Evolutionary conservation across 208 protist species (phyloP).

Genomic region (Zelonia costaricensis): DNA sequence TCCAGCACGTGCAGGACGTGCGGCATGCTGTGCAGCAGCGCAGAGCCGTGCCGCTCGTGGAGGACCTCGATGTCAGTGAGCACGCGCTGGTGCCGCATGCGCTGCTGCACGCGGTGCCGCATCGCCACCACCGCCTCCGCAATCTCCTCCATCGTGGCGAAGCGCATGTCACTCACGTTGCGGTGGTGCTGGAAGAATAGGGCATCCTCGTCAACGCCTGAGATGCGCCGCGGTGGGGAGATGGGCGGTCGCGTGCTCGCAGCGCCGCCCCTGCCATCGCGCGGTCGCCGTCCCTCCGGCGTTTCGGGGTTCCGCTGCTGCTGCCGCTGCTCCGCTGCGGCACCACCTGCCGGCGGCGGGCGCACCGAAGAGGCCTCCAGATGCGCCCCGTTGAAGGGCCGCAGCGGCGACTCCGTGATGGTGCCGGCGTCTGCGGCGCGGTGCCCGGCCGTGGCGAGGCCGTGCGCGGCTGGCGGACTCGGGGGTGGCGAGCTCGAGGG

Average conservation of each 20-base stretch:
- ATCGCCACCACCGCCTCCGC: conserved; percentile 45
- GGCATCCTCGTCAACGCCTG: conserved; percentile 26
- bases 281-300: neutral
- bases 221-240: neutral
- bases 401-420: neutral
- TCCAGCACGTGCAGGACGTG: conserved; percentile 23
- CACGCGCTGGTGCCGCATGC: conserved; percentile 30
- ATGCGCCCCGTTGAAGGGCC: too few relatives aligned
- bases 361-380: too few relatives aligned
- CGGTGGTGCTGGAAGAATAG: conserved; percentile 33
- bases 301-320: neutral
- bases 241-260: neutral
- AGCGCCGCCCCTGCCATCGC: neutral
- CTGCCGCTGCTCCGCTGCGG: neutral
- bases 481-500: neutral
- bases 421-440: neutral
- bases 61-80: conserved; percentile 24
- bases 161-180: conserved; percentile 76
- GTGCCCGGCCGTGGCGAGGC: neutral
- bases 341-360: too few relatives aligned
- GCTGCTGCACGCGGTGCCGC: conserved; percentile 47
- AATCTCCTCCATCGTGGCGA: conserved; percentile 43
- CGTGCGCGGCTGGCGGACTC: neutral
- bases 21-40: conserved; percentile 28
- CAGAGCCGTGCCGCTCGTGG: conserved; percentile 18